Conservation (phyloP, 441 rosid species). For the Isatis lusitanica region DNA sequence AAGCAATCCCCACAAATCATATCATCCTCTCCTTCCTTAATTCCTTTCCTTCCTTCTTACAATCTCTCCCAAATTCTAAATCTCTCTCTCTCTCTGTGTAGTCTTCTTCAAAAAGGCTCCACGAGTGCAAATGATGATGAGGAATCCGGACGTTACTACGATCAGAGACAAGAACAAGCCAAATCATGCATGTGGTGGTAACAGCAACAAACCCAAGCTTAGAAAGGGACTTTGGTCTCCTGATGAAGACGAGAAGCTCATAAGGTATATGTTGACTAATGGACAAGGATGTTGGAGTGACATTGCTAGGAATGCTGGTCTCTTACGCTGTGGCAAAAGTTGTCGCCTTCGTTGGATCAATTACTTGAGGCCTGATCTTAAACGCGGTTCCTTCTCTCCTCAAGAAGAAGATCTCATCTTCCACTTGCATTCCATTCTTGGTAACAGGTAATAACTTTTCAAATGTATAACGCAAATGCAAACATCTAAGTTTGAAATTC, state of each 20-base stretch:
- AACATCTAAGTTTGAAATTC: not conserved
- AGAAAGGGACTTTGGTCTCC: constrained; percentile 94
- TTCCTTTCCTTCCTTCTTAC: constrained; percentile 48
- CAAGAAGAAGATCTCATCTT: constrained; percentile 83
- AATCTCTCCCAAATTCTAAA: constrained; percentile 30
- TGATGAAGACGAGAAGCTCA: constrained; percentile 87
- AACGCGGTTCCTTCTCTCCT: constrained; percentile 81
- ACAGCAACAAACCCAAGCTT: constrained; percentile 46
- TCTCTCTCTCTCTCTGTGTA: constrained; percentile 35
- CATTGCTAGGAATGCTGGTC: constrained; percentile 81
- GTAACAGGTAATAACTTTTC: constrained; percentile 61
- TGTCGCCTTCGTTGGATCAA: constrained; percentile 97
- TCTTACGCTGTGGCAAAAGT: constrained; percentile 84
- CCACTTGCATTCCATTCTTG: constrained; percentile 82
- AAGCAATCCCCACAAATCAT: constrained; percentile 87
- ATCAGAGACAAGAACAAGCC: constrained; percentile 44
- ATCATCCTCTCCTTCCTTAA: constrained; percentile 58
- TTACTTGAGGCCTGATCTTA: constrained; percentile 87
- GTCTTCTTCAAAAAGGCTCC: constrained; percentile 42
- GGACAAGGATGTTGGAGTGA: constrained; percentile 95
- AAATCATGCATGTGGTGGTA: constrained; percentile 27
- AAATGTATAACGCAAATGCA: too few species aligned
- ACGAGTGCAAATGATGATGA: constrained; percentile 47
- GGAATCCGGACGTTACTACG: constrained; percentile 53
- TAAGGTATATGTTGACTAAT: constrained; percentile 68